Base-by-base conservation (phyloP, 2,329 filamentous ascomycete genomes). In the Teratosphaeria nubilosa region DNA sequence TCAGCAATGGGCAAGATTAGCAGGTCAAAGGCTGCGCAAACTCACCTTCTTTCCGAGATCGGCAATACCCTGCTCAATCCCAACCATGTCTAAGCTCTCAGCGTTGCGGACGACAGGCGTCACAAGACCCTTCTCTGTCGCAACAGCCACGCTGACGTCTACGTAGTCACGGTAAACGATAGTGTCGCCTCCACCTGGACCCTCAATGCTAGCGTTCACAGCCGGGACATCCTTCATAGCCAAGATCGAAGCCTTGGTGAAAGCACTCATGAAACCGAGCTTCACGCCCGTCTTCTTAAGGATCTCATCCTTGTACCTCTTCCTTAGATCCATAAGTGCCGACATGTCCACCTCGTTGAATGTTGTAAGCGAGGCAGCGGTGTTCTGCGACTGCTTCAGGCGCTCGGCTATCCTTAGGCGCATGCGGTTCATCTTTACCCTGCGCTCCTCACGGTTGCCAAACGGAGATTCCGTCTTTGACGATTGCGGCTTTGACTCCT, bases 321-420 rank as follows among this genome's bases (percentile, higher is more conserved):
- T 96, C 67, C 94, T 88, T 80, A 99, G 92, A 63, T 96, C 90
- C 87, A 97, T 96, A 54, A 99, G 80, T 24, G 88, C 90, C 32
- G 92, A 95, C 94, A 99, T 99, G 75, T 99, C 94, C 61, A 99
- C 94, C 76, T 97, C 92, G 75, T 99, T 96, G 82, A 99, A 99
- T 27, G 94, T 99, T 53, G 94, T 97, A 56, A 99, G 81, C 3
- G 94, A 96, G 51, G 94, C 94, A 55, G 94, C 92, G 1, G 94
- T 97, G 78, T 99, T 99, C 74, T 99, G 94, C 22, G 94, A 97
- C 75, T 99, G 94, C 84, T 99, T 99, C 64, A 99, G 83, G 67
- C 94, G 91, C 80, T 99, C 94, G 55, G 94, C 90, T 67, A 97
- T 99, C 62, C 94, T 87, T 61, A 97, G 84, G 65, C 94, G 91